Percentiles rank a stretch among this genome's conserved stretches.
phyloP scores from a whole-genome alignment of 305 asterid genomes.

The Fraxinus albicans region DNA sequence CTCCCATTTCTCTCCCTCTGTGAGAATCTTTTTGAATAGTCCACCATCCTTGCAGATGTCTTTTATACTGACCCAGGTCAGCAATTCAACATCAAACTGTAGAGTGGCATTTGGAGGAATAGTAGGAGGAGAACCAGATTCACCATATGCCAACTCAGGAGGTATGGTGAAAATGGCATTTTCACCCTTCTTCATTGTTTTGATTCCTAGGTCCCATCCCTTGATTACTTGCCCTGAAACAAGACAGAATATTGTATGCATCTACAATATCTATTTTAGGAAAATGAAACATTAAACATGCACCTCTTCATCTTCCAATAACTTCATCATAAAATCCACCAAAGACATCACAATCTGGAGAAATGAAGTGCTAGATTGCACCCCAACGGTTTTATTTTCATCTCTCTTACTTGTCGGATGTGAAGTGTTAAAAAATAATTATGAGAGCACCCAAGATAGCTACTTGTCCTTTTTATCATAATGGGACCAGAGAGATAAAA shows the following conservation, averaged over 20 bases:
- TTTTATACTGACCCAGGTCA: constrained; percentile 90
- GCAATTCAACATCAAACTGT: constrained; percentile 82
- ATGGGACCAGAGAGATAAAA: background rate
- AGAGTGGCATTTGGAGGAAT: constrained; percentile 90
- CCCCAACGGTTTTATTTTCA: background rate
- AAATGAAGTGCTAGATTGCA: background rate
- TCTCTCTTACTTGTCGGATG: background rate
- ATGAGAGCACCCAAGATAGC: background rate
- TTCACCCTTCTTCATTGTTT: constrained; percentile 94
- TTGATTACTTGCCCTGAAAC: constrained; percentile 85
- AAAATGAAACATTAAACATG: background rate
- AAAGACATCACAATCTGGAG: background rate
- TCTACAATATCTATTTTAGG: background rate
- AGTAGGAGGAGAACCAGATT: constrained; percentile 89
- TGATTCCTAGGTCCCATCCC: constrained; percentile 92
- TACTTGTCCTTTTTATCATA: background rate
- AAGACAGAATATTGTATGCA: background rate
- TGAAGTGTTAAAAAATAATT: background rate
- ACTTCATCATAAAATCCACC: background rate
- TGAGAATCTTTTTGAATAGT: constrained; percentile 69
- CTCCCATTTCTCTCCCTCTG: constrained; percentile 86
- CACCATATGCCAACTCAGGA: constrained; percentile 80
- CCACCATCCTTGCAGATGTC: constrained; percentile 98
- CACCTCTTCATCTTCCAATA: background rate
- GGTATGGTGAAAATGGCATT: constrained; percentile 87